phyloP scores from a whole-genome alignment of 176 grass and related monocot species.

The Musa beccarii region DNA sequence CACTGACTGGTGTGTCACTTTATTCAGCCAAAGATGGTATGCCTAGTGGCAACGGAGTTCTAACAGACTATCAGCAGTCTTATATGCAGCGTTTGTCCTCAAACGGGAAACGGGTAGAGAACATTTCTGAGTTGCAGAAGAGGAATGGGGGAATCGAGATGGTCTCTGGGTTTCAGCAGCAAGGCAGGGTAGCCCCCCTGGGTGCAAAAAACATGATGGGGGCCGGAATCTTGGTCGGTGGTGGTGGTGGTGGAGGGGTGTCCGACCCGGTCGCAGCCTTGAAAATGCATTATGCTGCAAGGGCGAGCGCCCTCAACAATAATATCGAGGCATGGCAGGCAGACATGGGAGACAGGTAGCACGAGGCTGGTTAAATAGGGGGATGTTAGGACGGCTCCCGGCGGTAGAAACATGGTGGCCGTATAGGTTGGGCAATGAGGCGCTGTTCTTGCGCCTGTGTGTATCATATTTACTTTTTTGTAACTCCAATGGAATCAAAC shows the following conservation, averaged over 20 bases:
- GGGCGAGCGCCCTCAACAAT: conserved; percentile 28
- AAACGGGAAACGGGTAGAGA: conserved; percentile 34
- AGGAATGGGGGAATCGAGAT: conserved; percentile 36
- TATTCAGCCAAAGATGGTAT: conserved; percentile 35
- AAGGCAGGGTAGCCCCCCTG: conserved; percentile 28
- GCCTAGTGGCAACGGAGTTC: conserved; percentile 16
- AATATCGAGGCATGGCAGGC: conserved; percentile 49
- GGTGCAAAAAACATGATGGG: conserved; percentile 26
- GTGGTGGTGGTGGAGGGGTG: not conserved
- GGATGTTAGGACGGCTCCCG: no score
- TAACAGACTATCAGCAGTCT: conserved; percentile 44
- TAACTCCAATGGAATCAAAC: conserved; percentile 46
- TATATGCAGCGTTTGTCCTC: conserved; percentile 29
- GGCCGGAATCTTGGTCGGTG: conserved; percentile 21
- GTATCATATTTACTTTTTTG: conserved; percentile 62
- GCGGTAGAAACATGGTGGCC: no score
- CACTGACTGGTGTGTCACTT: conserved; percentile 26
- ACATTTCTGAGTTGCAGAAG: conserved; percentile 43
- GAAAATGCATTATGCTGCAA: conserved; percentile 40
- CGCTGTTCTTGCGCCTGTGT: conserved; percentile 19
- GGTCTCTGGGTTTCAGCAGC: conserved; percentile 48
- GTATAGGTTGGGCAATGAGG: no score
- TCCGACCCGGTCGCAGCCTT: conserved; percentile 39
- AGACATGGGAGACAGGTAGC: conserved; percentile 65
- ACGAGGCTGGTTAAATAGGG: not conserved